Evolutionary conservation across 306 rosid genomes (phyloP), one percentile per base, ranked within the genome.

Genomic region (Quercus rubra): DNA sequence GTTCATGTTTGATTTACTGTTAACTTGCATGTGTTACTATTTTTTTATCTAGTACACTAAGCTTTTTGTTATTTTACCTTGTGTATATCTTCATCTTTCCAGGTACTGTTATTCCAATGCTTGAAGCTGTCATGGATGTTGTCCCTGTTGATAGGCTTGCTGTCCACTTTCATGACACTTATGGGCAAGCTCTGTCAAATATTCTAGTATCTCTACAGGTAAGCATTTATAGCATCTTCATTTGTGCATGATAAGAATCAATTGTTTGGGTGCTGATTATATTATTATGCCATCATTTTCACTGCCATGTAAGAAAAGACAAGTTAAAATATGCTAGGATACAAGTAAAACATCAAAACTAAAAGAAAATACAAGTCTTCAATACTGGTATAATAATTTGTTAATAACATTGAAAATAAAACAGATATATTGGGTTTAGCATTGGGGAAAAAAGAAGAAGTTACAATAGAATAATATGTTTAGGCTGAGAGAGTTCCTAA

Each of bases 141-240:
- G 90, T 90, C 74, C 97, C 93, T 0, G 76, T 72, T 68, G 91
- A 92, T 55, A 91, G 79, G 69, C 88, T 94, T 77, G 95, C 95
- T 64, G 99, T 94, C 81, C 99, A 92, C 82, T 94, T 91, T 80
- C 99, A 94, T 33, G 99, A 94, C 80, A 94, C 97, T 43, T 94
- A 94, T n/a, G 99, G 99, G 54, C 99, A 94, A 85, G 99, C 99
- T 23, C 92, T 94, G 79, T 86, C 97, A 79, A 94, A 92, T 84
- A 92, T 82, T 77, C 85, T 92, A 51, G 82, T 74, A 66, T 94
- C 97, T 38, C 91, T 94, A 73, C 99, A 94, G 97, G 97, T 92
- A 78, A 83, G 55, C 80, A 33, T 30, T 14, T 61, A 43, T 43
- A 49, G 55, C 18, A 30, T 27, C 31, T 28, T 27, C 8, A 30